A percentile compares a stretch with the other conserved stretches of the same genome.
phyloP scores from a whole-genome alignment of 495 filamentous ascomycete species.

The Alectoria sarmentosa region DNA sequence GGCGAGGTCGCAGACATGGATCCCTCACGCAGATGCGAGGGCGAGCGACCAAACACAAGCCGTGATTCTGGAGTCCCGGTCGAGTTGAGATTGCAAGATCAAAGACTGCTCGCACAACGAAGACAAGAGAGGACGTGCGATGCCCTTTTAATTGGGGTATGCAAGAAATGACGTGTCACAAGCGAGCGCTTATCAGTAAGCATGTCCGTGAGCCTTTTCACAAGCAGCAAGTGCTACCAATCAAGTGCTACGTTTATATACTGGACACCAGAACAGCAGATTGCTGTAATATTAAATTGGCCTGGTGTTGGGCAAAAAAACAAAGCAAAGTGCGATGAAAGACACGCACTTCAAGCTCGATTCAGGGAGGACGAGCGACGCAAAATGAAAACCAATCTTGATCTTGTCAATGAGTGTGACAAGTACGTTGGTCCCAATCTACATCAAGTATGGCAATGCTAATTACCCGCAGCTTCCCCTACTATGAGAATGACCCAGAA shows the following conservation, averaged over 20 bases:
- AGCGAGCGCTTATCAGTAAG: conserved; percentile 12
- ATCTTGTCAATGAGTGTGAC: conserved; percentile 55
- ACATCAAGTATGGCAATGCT: neutral
- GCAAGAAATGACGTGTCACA: neutral
- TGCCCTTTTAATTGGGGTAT: too few relatives aligned
- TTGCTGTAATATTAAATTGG: neutral
- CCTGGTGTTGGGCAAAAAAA: neutral
- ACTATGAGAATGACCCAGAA: conserved; percentile 49
- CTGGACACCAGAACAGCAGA: neutral
- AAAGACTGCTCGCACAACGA: too few relatives aligned
- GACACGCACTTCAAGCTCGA: neutral
- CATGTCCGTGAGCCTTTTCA: too few relatives aligned
- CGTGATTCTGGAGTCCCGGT: neutral
- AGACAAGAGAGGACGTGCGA: too few relatives aligned
- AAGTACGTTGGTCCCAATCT: conserved; percentile 38
- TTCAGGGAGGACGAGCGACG: neutral
- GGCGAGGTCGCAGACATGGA: conserved; percentile 18
- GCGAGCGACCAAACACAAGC: neutral
- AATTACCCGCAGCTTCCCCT: conserved; percentile 53
- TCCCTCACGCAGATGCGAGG: neutral
- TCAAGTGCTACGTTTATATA: too few relatives aligned
- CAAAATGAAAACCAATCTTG: conserved; percentile 46
- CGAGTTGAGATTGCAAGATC: neutral
- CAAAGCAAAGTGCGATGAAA: neutral
- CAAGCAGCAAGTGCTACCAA: too few relatives aligned